Evolutionary conservation across 2,329 filamentous ascomycete genomes (phyloP).

Genomic region (Lasiodiplodia citricola): DNA sequence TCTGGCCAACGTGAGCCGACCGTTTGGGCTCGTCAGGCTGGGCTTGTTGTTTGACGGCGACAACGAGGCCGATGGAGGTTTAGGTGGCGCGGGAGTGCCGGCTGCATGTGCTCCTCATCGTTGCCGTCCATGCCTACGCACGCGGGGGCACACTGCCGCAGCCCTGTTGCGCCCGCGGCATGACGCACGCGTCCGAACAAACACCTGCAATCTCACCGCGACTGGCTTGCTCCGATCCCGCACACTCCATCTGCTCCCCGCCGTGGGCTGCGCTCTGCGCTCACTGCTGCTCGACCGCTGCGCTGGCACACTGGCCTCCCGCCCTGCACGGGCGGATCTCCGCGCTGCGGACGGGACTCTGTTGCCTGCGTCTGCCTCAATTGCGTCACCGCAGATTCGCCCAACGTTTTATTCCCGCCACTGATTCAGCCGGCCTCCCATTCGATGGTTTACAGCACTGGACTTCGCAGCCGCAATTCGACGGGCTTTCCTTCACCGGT

Average conservation of each 20-base stretch:
- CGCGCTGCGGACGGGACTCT: background rate
- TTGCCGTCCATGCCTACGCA: background rate
- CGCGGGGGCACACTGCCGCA: background rate
- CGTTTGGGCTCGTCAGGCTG: background rate
- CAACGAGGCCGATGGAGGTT: background rate
- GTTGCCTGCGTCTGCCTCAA: background rate
- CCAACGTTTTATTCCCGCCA: background rate
- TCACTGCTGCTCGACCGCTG: background rate
- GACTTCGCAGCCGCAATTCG: background rate
- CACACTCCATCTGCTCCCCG: background rate
- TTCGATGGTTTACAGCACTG: background rate
- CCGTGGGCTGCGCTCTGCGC: background rate
- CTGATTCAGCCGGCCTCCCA: slow-evolving; percentile 4
- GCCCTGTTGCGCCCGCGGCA: background rate
- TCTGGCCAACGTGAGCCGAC: slow-evolving; percentile 3
- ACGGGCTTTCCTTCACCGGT: background rate
- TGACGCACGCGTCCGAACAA: slow-evolving; percentile 1
- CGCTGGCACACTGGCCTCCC: background rate
- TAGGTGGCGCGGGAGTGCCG: slow-evolving; percentile 17
- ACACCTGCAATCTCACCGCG: slow-evolving; percentile 13
- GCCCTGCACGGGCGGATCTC: slow-evolving; percentile 18
- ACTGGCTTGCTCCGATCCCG: background rate
- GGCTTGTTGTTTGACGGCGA: background rate
- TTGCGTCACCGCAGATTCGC: background rate
- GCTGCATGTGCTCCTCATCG: slow-evolving; percentile 15